Evolutionary conservation across 768 basidiomycete species (phyloP).

Genomic region (Pisolithus microcarpus): DNA sequence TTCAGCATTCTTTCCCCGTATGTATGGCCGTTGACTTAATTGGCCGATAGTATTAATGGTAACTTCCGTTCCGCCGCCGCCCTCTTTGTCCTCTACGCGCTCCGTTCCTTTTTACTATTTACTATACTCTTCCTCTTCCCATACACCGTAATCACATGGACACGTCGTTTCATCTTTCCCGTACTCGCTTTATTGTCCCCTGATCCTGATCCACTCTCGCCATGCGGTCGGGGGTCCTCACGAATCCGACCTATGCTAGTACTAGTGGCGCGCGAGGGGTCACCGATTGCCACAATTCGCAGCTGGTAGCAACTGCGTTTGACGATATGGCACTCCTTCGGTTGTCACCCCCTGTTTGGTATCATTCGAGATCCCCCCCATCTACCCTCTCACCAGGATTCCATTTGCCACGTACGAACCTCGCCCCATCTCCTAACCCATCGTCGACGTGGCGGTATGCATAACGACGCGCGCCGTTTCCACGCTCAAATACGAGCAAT

Average conservation of each 20-base stretch:
- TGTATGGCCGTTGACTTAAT: conserved; percentile 9
- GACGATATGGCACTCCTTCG: background rate
- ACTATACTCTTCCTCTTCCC: background rate
- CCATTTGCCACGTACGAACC: background rate
- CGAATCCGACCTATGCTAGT: background rate
- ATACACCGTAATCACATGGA: background rate
- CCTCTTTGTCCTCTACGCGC: background rate
- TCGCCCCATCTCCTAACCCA: background rate
- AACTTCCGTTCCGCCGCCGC: conserved; percentile 6
- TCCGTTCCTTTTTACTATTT: background rate
- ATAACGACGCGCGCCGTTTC: background rate
- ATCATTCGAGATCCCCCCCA: background rate
- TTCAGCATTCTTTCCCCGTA: conserved; percentile 15
- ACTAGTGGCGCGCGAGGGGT: background rate
- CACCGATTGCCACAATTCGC: no score
- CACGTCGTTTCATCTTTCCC: background rate
- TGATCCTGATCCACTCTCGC: background rate
- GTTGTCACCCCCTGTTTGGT: background rate
- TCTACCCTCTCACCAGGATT: background rate
- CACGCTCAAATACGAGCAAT: background rate
- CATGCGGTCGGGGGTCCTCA: background rate
- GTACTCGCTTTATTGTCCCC: background rate
- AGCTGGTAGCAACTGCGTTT: no score
- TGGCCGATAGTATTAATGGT: conserved; percentile 11
- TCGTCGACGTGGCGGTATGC: conserved; percentile 1